A percentile compares a stretch with the other conserved stretches of the same genome.
These are phyloP conservation scores for Xylaria longipes DNA, from an alignment of 495 filamentous ascomycete genomes.

Conservation along the genomic window DNA sequence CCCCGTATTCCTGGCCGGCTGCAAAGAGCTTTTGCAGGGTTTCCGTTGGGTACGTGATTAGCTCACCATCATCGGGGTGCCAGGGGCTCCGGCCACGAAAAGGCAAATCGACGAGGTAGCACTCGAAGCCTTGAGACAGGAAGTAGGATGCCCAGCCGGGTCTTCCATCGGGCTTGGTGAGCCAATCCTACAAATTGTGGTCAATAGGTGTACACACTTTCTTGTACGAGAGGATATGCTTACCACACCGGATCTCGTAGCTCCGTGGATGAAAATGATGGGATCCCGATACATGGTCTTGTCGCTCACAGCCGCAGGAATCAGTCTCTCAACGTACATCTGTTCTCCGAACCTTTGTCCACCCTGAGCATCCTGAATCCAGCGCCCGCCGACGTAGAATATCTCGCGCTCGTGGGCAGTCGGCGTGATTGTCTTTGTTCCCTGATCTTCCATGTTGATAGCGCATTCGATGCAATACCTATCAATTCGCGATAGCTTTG, in stretches of 20 bases:
- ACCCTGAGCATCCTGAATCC: conserved; percentile 42
- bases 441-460: background rate
- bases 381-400: conserved; percentile 59
- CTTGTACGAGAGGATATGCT: conserved; percentile 14
- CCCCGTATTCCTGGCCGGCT: conserved; percentile 41
- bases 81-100: conserved; percentile 45
- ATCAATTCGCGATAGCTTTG: background rate
- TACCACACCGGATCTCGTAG: conserved; percentile 59
- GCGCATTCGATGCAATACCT: background rate
- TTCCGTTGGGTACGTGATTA: conserved; percentile 35
- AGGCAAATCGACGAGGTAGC: conserved; percentile 55
- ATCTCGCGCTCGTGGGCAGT: conserved; percentile 40
- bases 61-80: conserved; percentile 29
- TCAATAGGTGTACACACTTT: background rate
- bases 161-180: conserved; percentile 57
- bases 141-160: conserved; percentile 61
- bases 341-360: conserved; percentile 52
- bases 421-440: background rate
- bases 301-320: conserved; percentile 36
- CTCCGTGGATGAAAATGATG: conserved; percentile 61
- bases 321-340: conserved; percentile 65
- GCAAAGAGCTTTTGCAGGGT: conserved; percentile 47
- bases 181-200: conserved; percentile 46
- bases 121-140: conserved; percentile 51
- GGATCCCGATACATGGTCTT: conserved; percentile 44